Evolutionary conservation across 1,139 yeast species (phyloP), one percentile per base, ranked within the genome.

Genomic region (Yamadazyma membranifaciens): DNA sequence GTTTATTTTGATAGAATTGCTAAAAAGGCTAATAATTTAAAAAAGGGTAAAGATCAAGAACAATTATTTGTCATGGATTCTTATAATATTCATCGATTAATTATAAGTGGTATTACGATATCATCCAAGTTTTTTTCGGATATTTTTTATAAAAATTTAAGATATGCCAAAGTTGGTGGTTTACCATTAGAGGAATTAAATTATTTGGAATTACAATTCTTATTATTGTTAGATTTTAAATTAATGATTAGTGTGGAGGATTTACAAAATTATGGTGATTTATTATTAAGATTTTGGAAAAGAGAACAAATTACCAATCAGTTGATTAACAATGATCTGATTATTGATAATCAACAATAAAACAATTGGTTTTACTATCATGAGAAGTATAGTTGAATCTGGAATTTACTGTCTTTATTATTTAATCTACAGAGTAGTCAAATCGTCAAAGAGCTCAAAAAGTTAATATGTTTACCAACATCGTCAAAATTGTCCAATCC

Each of bases 101-200:
- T 92, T 40, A 92, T 92, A 35, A 87, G 96, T n/a, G 98, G 98
- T 9, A 86, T 94, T 42, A 92, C 98, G 0, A 98, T 92, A 16
- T 88, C 96, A 17, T 86, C 96, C 33, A 92, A 92, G 66, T 94
- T 92, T 62, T 91, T 91, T 62, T 84, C 95, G 52, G 99, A 92
- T 64, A 89, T 92, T 39, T 94, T 92, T 60, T 92, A 94, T 73
- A 92, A 94, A 57, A 92, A 94, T 63, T 83, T 95, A 41, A 78
- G 99, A 48, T 92, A 94, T 60, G 98, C 98, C 17, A 88, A 92
- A 62, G 98, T 92, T 32, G 98, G 99, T 7, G 99, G 99, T 2
- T 74, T 92, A 43, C 96, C 98, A 7, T 75, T 91, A 43, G 96
- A 89, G 44, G 99, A 92, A 59, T 74, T 92, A 56, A 92, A 94